Percentiles rank a stretch among this genome's conserved stretches.
These are phyloP conservation scores for Nicotiana tabacum DNA, from an alignment of 257 asterid genomes.

Conservation along the genomic window DNA sequence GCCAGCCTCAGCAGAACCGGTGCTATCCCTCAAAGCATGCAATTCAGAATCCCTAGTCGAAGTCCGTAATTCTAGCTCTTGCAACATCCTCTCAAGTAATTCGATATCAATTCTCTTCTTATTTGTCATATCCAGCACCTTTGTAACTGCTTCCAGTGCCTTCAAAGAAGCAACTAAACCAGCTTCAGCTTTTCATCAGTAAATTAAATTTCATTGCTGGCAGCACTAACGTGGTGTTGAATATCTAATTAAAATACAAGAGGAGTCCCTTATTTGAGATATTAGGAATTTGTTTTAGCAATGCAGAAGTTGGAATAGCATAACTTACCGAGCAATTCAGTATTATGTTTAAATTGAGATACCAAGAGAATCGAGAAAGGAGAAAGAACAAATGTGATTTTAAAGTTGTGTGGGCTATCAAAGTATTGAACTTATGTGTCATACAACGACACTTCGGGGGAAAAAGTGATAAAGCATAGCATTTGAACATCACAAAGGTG, in stretches of 20 bases:
- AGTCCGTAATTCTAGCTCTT: constrained; percentile 48
- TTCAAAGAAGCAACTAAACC: constrained; percentile 8
- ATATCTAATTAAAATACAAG: not conserved
- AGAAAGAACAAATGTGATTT: not conserved
- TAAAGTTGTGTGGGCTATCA: not conserved
- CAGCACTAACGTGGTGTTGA: not conserved
- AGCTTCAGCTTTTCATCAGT: not conserved
- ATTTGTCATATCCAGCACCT: constrained; percentile 57
- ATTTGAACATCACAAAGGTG: not conserved
- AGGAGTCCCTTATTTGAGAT: not conserved
- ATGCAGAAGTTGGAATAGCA: not conserved
- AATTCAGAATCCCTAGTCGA: constrained; percentile 19
- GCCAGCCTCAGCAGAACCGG: constrained; percentile 11
- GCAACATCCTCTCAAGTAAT: constrained; percentile 57
- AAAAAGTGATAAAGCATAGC: not conserved
- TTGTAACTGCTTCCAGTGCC: constrained; percentile 74
- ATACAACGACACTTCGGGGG: not conserved
- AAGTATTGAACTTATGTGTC: not conserved
- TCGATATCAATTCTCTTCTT: constrained; percentile 53
- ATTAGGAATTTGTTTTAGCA: not conserved
- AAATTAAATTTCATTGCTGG: not conserved
- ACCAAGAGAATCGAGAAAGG: not conserved
- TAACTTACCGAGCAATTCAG: not conserved
- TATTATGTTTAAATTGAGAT: not conserved
- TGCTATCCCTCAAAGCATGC: constrained; percentile 5